Conservation (phyloP, 148 eudicot species). For the Cornus suecica region DNA sequence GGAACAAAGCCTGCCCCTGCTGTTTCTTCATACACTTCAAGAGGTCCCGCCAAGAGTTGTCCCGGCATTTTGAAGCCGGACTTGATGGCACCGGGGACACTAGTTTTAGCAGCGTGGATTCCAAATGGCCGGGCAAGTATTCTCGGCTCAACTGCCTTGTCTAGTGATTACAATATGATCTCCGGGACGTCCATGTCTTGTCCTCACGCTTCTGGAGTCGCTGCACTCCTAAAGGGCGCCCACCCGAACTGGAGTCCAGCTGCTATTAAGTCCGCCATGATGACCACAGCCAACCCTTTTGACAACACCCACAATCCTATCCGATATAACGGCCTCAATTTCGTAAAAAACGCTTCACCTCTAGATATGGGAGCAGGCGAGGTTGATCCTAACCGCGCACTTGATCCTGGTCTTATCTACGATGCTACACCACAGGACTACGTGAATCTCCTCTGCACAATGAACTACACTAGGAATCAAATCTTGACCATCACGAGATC, state of each 20-base stretch:
- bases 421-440: constrained; percentile 28
- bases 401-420: constrained; percentile 30
- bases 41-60: constrained; percentile 30
- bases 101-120: constrained; percentile 28
- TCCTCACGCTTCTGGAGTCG: constrained; percentile 32
- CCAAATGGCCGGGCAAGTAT: neutral
- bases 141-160: constrained; percentile 1
- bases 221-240: constrained; percentile 28
- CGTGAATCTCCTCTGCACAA: constrained; percentile 21
- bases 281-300: constrained; percentile 27
- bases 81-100: constrained; percentile 36
- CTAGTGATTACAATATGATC: constrained; percentile 10
- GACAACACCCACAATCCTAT: constrained; percentile 20
- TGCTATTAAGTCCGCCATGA: constrained; percentile 32
- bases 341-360: constrained; percentile 12
- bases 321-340: neutral
- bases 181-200: constrained; percentile 43
- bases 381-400: constrained; percentile 25
- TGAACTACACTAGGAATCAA: constrained; percentile 24
- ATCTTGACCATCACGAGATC: constrained; percentile 22
- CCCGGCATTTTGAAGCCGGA: constrained; percentile 35
- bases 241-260: constrained; percentile 35
- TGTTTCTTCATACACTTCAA: constrained; percentile 23
- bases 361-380: constrained; percentile 33
- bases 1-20: constrained; percentile 25